Conservation (phyloP, 1,284 basidiomycete species). For the Fomitopsis palustris region DNA sequence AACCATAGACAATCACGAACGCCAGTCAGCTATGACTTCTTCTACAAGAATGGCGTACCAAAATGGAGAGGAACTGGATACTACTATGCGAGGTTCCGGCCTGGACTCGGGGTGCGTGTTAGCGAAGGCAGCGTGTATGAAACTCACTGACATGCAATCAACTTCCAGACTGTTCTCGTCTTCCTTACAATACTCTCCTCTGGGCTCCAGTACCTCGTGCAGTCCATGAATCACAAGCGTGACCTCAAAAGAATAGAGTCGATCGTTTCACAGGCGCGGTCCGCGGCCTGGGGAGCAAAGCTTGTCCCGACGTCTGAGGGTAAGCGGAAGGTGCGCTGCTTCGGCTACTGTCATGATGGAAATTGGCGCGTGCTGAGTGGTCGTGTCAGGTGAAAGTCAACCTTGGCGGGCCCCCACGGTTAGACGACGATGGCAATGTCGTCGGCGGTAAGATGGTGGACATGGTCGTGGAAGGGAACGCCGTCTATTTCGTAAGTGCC, state of each 20-base stretch:
- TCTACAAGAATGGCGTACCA: conserved; percentile 89
- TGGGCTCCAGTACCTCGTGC: conserved; percentile 75
- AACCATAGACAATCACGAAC: neutral
- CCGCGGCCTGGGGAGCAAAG: conserved; percentile 76
- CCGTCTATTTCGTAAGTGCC: conserved; percentile 67
- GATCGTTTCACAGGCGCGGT: conserved; percentile 60
- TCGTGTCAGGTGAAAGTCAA: conserved; percentile 61
- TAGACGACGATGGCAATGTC: conserved; percentile 54
- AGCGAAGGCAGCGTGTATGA: neutral
- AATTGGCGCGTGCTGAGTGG: neutral
- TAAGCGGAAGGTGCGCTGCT: conserved; percentile 55
- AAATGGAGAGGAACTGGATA: conserved; percentile 87
- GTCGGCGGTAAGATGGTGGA: conserved; percentile 55
- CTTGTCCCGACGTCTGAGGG: conserved; percentile 51
- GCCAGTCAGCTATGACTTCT: conserved; percentile 74
- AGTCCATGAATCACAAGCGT: conserved; percentile 70
- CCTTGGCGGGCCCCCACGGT: conserved; percentile 48
- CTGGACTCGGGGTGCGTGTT: conserved; percentile 70
- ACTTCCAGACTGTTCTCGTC: conserved; percentile 57
- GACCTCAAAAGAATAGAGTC: conserved; percentile 70
- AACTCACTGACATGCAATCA: conserved; percentile 11
- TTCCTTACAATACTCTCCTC: conserved; percentile 78
- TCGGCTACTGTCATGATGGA: neutral
- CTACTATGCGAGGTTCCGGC: conserved; percentile 91
- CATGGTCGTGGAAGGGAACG: conserved; percentile 71